Evolutionary conservation across 1,139 yeast genomes (phyloP), one percentile per base, ranked within the genome.

Genomic region (Saccharomycopsis hybrid): DNA sequence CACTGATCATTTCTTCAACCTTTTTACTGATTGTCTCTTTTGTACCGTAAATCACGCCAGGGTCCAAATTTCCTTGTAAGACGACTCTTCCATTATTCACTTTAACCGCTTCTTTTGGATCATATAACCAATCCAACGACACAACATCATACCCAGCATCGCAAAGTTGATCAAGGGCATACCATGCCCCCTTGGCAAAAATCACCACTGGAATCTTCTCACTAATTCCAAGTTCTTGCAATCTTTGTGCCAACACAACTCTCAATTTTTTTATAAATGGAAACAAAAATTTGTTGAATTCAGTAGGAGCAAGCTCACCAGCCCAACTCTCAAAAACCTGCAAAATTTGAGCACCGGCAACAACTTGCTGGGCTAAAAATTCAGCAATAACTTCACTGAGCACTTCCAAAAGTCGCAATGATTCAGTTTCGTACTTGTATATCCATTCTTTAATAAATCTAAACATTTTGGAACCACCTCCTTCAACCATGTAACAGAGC

Each of bases 321-420:
- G 96, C 98, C 96, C 97, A 90, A 29, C 96, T 86, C 63, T 92
- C 98, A 63, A 92, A 92, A 33, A 92, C 88, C 67, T 92, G 98
- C 55, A 92, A 73, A 82, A 92, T 89, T 70, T 92, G 98, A 31
- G 97, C 97, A 56, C 98, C 98, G 1, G 98, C 98, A 58, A 83
- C 82, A 47, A 92, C 96, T 67, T 92, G 98, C 60, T 85, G 87
- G 3, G 96, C 95, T 62, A 92, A 75, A 61, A 90, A 94, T 63
- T 92, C 97, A 41, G 90, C 72, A 54, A 97, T 95, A 41, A 88
- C 89, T 57, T 88, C 94, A 25, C 97, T 85, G 56, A 84, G 82
- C 51, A 83, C 83, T 64, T 82, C 86, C 56, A 92, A 74, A 54
- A 92, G 71, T 58, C 71, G 67, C 60, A 87, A 89, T 3, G 95